Conservation (phyloP, 441 rosid genomes). For the Bocquillonia castaneifolia region DNA sequence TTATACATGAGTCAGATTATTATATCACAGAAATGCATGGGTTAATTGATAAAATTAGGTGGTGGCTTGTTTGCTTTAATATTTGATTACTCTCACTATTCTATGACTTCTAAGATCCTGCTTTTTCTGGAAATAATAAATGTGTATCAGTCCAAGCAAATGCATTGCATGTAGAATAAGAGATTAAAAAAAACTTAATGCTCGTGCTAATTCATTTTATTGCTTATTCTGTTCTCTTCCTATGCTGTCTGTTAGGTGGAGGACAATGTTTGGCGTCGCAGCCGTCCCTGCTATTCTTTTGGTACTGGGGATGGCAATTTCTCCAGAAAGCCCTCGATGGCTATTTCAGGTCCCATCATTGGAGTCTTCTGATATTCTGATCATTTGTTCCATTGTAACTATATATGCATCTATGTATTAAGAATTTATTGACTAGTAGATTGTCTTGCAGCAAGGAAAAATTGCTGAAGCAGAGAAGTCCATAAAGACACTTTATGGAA, state of each 20-base stretch:
- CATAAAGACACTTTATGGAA: conserved; percentile 69
- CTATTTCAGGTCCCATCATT: conserved; percentile 69
- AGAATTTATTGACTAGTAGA: conserved; percentile 12
- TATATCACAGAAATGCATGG: not conserved
- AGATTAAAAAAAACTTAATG: not conserved
- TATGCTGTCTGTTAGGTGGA: conserved; percentile 63
- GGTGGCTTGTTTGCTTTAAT: not conserved
- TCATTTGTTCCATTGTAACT: not conserved
- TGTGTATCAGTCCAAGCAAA: not conserved
- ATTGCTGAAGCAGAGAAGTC: conserved; percentile 70
- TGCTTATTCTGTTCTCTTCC: conserved; percentile 1
- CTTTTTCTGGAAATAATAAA: not conserved
- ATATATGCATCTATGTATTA: not conserved
- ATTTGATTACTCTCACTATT: not conserved
- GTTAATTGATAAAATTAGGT: not conserved
- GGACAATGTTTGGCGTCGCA: conserved; percentile 90
- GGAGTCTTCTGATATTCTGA: not conserved
- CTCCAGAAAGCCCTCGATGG: conserved; percentile 99
- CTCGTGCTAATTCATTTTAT: not conserved
- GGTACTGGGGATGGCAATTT: conserved; percentile 81
- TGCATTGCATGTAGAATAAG: not conserved
- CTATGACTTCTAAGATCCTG: not conserved
- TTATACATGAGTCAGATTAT: not conserved
- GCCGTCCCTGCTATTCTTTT: conserved; percentile 76
- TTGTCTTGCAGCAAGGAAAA: conserved; percentile 74